Conservation (phyloP, 2,329 filamentous ascomycete genomes). For the Emmonsiellopsis sp. region DNA sequence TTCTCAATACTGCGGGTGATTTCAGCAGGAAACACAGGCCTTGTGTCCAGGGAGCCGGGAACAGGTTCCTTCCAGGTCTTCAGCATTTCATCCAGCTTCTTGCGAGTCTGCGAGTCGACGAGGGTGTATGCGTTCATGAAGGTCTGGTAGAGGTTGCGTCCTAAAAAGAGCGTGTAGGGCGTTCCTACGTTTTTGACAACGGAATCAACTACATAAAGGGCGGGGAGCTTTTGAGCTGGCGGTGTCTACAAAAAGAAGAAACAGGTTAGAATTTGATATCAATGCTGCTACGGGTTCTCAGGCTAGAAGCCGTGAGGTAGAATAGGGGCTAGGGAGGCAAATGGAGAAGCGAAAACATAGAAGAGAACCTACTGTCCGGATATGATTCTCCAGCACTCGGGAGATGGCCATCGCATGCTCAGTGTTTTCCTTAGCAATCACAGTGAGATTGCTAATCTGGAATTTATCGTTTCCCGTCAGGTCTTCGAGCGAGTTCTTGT, state of each 20-base stretch:
- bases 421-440: conserved; percentile 95
- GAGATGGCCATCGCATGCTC: conserved; percentile 92
- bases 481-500: conserved; percentile 85
- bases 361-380: conserved; percentile 69
- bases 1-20: conserved; percentile 88
- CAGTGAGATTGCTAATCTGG: conserved; percentile 93
- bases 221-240: conserved; percentile 81
- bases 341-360: conserved; percentile 8
- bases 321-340: conserved; percentile 10
- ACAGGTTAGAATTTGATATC: conserved; percentile 19
- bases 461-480: conserved; percentile 82
- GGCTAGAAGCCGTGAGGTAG: neutral
- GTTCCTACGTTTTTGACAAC: conserved; percentile 98
- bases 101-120: conserved; percentile 71
- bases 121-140: conserved; percentile 96
- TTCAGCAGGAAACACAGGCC: conserved; percentile 82
- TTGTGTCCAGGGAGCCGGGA: conserved; percentile 83
- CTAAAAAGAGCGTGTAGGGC: conserved; percentile 91
- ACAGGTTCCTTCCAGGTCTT: conserved; percentile 98
- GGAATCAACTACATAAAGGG: conserved; percentile 95
- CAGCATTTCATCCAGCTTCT: conserved; percentile 93
- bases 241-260: conserved; percentile 55
- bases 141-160: conserved; percentile 80
- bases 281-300: conserved; percentile 3
- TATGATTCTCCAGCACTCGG: conserved; percentile 81